phyloP scores from a whole-genome alignment of 345 rosid genomes.

The Hibiscus mutabilis region DNA sequence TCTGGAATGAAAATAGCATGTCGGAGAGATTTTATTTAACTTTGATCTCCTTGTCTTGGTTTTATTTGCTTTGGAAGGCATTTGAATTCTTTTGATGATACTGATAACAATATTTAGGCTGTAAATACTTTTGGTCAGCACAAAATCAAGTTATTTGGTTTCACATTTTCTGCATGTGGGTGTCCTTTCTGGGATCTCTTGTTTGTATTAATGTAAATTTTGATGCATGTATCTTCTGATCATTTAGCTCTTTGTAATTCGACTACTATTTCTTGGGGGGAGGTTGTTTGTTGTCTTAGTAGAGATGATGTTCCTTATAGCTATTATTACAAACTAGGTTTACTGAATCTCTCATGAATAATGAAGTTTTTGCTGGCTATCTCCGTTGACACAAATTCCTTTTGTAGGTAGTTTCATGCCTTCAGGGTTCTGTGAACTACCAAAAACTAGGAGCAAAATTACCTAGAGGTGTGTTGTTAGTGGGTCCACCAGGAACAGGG shows the following conservation, averaged over 20 bases:
- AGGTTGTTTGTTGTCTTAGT: background rate
- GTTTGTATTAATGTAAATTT: background rate
- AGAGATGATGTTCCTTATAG: background rate
- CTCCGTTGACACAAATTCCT: conserved; percentile 16
- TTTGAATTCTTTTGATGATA: background rate
- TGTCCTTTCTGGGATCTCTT: background rate
- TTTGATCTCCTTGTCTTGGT: background rate
- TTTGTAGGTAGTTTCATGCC: conserved; percentile 86
- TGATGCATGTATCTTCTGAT: background rate
- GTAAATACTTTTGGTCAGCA: background rate
- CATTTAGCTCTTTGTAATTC: background rate
- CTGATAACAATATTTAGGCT: background rate
- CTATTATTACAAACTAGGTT: background rate
- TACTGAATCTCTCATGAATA: background rate
- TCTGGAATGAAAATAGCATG: no score
- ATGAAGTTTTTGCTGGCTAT: background rate
- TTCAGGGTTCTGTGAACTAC: conserved; percentile 84
- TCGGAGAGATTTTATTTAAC: no score
- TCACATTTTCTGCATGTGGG: background rate
- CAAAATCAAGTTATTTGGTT: background rate
- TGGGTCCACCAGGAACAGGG: conserved; percentile 98
- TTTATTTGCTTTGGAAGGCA: background rate
- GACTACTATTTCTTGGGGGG: background rate
- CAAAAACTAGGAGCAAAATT: conserved; percentile 79
- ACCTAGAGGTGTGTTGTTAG: conserved; percentile 86